phyloP scores from a whole-genome alignment of 139 green algal species.

The Ettlia oleoabundans region DNA sequence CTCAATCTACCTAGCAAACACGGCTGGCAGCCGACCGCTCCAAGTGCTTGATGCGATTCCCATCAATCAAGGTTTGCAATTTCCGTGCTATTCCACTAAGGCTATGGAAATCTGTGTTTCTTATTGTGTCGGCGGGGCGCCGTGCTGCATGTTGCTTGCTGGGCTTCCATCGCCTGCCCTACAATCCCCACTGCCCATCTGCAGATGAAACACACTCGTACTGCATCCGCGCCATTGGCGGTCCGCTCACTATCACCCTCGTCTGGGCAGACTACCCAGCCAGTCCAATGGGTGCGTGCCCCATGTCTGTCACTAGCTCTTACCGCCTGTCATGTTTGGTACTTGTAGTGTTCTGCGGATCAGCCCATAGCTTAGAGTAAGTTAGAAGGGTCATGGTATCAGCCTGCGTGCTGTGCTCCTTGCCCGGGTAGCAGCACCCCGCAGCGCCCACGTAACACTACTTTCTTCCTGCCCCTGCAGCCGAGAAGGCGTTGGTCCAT shows the following conservation, averaged over 20 bases:
- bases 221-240: slow-evolving; percentile 70
- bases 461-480: too few relatives aligned
- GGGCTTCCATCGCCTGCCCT: not conserved
- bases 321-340: too few relatives aligned
- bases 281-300: not conserved
- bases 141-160: not conserved
- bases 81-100: too few relatives aligned
- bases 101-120: too few relatives aligned
- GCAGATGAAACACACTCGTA: slow-evolving; percentile 57
- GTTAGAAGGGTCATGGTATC: too few relatives aligned
- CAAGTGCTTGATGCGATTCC: slow-evolving; percentile 49
- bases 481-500: slow-evolving; percentile 76
- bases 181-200: too few relatives aligned
- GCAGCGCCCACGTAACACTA: too few relatives aligned
- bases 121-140: too few relatives aligned
- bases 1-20: slow-evolving; percentile 33
- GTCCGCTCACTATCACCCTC: slow-evolving; percentile 77
- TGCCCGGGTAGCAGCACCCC: too few relatives aligned
- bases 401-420: too few relatives aligned
- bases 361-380: too few relatives aligned
- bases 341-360: too few relatives aligned
- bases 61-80: slow-evolving; percentile 27
- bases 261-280: slow-evolving; percentile 54
- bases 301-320: not conserved
- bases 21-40: not conserved